Conservation (phyloP, 495 filamentous ascomycete genomes). For the Aspergillus baeticus region DNA sequence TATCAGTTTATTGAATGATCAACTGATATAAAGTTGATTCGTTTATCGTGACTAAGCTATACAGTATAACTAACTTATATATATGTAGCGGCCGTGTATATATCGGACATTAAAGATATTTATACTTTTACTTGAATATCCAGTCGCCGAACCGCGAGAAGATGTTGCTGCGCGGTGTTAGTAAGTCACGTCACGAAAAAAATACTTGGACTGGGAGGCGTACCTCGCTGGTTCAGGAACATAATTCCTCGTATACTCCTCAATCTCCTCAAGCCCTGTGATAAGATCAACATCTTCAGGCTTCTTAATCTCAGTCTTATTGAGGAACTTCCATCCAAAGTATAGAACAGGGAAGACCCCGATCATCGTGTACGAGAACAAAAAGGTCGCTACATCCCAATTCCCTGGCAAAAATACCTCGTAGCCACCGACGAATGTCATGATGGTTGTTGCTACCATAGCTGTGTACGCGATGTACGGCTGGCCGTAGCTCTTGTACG, state of each 20-base stretch:
- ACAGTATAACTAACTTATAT: no score
- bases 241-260: conserved; percentile 68
- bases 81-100: background rate
- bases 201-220: conserved; percentile 13
- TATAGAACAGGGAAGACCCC: conserved; percentile 64
- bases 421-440: conserved; percentile 76
- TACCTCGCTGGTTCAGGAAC: conserved; percentile 58
- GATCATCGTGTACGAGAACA: conserved; percentile 78
- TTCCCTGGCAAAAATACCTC: conserved; percentile 70
- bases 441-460: conserved; percentile 57
- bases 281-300: conserved; percentile 63
- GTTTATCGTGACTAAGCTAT: conserved; percentile 1
- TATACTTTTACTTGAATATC: conserved; percentile 14
- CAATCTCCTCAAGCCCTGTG: conserved; percentile 67
- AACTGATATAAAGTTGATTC: background rate
- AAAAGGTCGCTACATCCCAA: conserved; percentile 71
- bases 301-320: conserved; percentile 56
- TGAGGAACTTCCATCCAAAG: conserved; percentile 67
- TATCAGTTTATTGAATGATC: background rate
- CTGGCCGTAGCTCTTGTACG: conserved; percentile 65
- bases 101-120: background rate
- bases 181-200: no score
- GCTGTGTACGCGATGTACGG: conserved; percentile 72
- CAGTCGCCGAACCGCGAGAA: conserved; percentile 26
- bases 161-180: conserved; percentile 20